Conservation (phyloP, 2,329 filamentous ascomycete genomes). For the Monosporascus sp. region DNA sequence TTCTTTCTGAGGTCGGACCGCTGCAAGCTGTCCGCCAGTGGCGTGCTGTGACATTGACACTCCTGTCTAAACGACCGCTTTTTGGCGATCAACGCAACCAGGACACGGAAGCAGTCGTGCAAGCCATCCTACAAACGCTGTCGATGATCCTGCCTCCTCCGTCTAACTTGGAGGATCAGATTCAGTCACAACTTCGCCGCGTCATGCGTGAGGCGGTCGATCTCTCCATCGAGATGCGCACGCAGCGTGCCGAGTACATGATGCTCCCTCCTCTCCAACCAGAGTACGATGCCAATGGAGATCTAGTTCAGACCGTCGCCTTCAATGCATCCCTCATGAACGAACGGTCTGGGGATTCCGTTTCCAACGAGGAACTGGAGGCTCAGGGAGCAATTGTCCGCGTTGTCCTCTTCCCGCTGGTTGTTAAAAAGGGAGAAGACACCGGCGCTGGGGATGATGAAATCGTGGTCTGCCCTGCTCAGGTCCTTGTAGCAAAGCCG, state of each 20-base stretch:
- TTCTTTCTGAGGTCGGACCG: constrained; percentile 82
- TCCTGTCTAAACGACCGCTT: constrained; percentile 74
- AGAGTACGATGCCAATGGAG: constrained; percentile 90
- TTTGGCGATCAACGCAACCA: constrained; percentile 79
- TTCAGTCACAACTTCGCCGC: constrained; percentile 77
- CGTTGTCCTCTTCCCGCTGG: constrained; percentile 90
- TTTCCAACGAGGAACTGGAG: constrained; percentile 76
- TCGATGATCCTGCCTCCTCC: constrained; percentile 84
- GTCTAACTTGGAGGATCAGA: constrained; percentile 70
- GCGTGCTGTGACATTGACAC: constrained; percentile 90
- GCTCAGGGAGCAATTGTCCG: constrained; percentile 72
- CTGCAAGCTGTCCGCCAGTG: constrained; percentile 88
- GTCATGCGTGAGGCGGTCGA: constrained; percentile 86
- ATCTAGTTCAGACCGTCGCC: constrained; percentile 77
- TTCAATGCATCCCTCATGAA: constrained; percentile 97
- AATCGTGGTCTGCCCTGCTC: constrained; percentile 90
- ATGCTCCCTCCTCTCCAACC: constrained; percentile 95
- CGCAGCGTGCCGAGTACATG: constrained; percentile 93
- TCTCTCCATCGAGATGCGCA: constrained; percentile 94
- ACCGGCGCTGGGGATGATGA: constrained; percentile 83
- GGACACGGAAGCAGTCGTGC: constrained; percentile 93
- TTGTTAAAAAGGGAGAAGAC: constrained; percentile 94
- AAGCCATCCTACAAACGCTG: constrained; percentile 82
- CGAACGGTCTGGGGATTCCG: constrained; percentile 69
- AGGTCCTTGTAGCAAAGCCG: constrained; percentile 72